Conservation (phyloP, 2,329 filamentous ascomycete genomes). For the Talaromyces sp. region DNA sequence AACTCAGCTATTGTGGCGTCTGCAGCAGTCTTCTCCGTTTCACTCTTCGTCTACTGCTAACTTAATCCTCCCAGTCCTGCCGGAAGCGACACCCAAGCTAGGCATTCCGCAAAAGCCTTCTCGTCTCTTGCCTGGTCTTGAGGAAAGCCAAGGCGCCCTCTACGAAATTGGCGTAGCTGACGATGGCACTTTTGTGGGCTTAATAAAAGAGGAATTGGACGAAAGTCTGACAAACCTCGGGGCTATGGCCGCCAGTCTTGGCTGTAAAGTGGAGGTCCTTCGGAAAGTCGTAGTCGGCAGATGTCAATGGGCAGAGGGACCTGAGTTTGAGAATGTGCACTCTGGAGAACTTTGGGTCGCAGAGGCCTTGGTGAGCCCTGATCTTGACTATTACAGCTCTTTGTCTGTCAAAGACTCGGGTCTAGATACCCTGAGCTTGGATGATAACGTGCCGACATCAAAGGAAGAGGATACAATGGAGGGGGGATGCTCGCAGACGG, state of each 20-base stretch:
- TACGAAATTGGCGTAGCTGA: slow-evolving; percentile 97
- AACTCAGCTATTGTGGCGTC: slow-evolving; percentile 87
- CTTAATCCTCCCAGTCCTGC: slow-evolving; percentile 69
- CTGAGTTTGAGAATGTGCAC: slow-evolving; percentile 27
- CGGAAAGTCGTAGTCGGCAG: slow-evolving; percentile 80
- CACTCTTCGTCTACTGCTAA: slow-evolving; percentile 76
- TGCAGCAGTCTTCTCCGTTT: slow-evolving; percentile 91
- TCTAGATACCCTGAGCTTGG: slow-evolving; percentile 9
- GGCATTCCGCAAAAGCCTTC: slow-evolving; percentile 52
- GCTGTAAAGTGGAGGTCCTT: slow-evolving; percentile 77
- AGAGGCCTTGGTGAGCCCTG: slow-evolving; percentile 81
- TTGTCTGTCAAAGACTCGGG: slow-evolving; percentile 17
- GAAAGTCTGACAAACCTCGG: slow-evolving; percentile 82
- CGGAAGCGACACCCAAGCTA: slow-evolving; percentile 60
- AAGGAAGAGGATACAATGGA: slow-evolving; percentile 19
- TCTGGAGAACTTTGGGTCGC: slow-evolving; percentile 72
- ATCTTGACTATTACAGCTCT: slow-evolving; percentile 48
- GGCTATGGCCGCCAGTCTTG: slow-evolving; percentile 88
- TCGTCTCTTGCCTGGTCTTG: slow-evolving; percentile 67
- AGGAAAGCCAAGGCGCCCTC: slow-evolving; percentile 86
- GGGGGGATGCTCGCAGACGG: slow-evolving; percentile 49
- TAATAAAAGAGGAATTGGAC: slow-evolving; percentile 85
- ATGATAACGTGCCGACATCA: not conserved
- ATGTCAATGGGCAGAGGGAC: slow-evolving; percentile 57
- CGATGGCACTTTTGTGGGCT: slow-evolving; percentile 82